These are phyloP conservation scores for Penstemon eatonii DNA, from an alignment of 257 asterid species.

Conservation along the genomic window DNA sequence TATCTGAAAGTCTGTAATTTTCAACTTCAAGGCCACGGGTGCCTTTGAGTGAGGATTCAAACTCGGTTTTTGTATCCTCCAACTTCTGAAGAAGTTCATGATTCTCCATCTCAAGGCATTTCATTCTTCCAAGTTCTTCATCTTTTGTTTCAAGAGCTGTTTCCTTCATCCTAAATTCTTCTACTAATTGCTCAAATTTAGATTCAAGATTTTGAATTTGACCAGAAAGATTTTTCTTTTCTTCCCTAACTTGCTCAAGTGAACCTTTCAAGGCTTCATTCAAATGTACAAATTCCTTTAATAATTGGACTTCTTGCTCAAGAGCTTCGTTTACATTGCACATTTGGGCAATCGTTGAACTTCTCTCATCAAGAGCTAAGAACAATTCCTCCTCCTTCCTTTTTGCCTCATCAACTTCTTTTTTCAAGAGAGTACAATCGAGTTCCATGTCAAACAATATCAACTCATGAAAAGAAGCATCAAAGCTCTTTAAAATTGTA, in stretches of 20 bases:
- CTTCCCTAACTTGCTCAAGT: slow-evolving; percentile 36
- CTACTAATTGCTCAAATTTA: slow-evolving; percentile 42
- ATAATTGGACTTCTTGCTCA: slow-evolving; percentile 37
- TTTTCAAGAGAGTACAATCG: slow-evolving; percentile 27
- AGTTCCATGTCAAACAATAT: slow-evolving; percentile 57
- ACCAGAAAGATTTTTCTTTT: slow-evolving; percentile 32
- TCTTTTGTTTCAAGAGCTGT: slow-evolving; percentile 58
- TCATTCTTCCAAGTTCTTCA: slow-evolving; percentile 42
- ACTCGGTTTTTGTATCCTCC: slow-evolving; percentile 44
- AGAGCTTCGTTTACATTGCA: slow-evolving; percentile 33
- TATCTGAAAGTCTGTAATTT: slow-evolving; percentile 38
- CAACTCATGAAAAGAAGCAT: slow-evolving; percentile 51
- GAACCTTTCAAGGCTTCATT: slow-evolving; percentile 33
- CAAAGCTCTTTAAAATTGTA: slow-evolving; percentile 49
- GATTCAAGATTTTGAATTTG: slow-evolving; percentile 45
- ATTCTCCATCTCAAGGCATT: slow-evolving; percentile 57
- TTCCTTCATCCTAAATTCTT: slow-evolving; percentile 55
- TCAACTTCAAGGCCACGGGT: slow-evolving; percentile 32
- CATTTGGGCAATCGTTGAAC: slow-evolving; percentile 28
- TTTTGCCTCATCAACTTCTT: slow-evolving; percentile 33
- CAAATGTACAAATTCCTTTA: slow-evolving; percentile 35
- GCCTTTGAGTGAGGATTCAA: slow-evolving; percentile 39
- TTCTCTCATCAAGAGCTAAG: slow-evolving; percentile 34
- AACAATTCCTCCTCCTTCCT: slow-evolving; percentile 31
- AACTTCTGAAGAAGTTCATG: slow-evolving; percentile 51